Conservation (phyloP, 73 alveolate species). For the Symbiodinium natans region DNA sequence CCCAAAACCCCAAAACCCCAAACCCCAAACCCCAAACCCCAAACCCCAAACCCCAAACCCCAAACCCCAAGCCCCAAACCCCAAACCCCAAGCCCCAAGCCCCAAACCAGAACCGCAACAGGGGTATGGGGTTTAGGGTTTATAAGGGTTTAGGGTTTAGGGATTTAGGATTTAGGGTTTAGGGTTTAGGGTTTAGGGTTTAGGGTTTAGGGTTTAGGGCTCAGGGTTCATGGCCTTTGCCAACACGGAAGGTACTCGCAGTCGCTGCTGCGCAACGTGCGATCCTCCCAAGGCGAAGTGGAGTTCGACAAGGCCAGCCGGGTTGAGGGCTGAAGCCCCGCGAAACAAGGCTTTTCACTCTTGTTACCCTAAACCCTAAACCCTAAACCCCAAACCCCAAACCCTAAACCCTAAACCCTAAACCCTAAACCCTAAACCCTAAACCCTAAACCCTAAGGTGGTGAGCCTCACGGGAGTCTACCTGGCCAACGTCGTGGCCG, state of each 20-base stretch:
- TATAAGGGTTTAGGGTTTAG: no score
- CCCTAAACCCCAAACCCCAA: not conserved
- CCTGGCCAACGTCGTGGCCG: constrained; percentile 79
- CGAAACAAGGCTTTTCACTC: no score
- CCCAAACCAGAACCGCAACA: no score
- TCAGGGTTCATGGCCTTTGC: no score
- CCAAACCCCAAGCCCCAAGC: no score
- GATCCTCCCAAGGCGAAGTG: constrained; percentile 61
- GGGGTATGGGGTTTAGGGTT: no score
- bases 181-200: not conserved
- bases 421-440: no score
- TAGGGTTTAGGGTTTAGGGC: not conserved
- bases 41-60: no score
- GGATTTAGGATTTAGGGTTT: no score
- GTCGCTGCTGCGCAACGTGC: constrained; percentile 83
- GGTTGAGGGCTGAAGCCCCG: not conserved
- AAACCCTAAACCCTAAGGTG: not conserved
- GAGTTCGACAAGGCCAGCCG: constrained; percentile 59
- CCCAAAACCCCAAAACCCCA: no score
- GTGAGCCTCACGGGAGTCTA: constrained; percentile 71
- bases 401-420: not conserved
- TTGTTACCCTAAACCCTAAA: not conserved
- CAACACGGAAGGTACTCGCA: constrained; percentile 66
- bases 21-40: no score
- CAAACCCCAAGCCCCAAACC: no score